A percentile compares a stretch with the other conserved stretches of the same genome.
These are phyloP conservation scores for Pseudocercospora musae DNA, from an alignment of 2,329 filamentous ascomycete genomes.

Conservation along the genomic window DNA sequence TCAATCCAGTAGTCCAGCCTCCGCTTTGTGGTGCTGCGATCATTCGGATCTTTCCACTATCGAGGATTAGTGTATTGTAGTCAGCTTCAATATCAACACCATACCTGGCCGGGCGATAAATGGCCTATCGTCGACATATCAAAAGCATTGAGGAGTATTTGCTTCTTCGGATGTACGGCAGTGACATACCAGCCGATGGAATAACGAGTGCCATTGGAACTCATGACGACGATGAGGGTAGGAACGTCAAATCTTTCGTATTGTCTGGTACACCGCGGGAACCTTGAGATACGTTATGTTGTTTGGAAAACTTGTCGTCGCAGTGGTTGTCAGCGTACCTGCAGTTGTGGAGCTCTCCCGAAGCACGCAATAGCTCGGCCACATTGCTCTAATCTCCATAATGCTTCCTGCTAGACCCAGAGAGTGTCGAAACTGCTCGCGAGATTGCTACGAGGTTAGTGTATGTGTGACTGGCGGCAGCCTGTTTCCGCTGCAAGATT, in stretches of 20 bases:
- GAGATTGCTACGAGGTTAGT: not conserved
- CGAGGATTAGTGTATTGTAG: not conserved
- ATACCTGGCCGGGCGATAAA: slow-evolving; percentile 47
- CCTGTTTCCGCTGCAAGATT: too few species aligned
- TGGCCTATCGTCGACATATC: slow-evolving; percentile 51
- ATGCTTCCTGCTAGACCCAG: too few species aligned
- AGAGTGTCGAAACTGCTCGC: not conserved
- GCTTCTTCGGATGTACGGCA: slow-evolving; percentile 29
- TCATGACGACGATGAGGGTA: too few species aligned
- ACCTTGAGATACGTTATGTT: not conserved
- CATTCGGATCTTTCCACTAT: slow-evolving; percentile 65
- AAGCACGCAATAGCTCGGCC: not conserved
- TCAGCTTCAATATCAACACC: not conserved
- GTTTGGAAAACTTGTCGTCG: not conserved
- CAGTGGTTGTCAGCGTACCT: not conserved
- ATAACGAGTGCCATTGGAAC: not conserved
- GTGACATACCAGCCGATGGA: not conserved
- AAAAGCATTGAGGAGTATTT: slow-evolving; percentile 30
- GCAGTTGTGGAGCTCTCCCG: not conserved
- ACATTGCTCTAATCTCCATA: not conserved
- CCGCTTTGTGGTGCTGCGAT: slow-evolving; percentile 60
- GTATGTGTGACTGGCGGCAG: too few species aligned
- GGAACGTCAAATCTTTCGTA: too few species aligned
- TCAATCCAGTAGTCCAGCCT: slow-evolving; percentile 62
- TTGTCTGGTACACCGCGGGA: too few species aligned